phyloP scores from a whole-genome alignment of 441 rosid species.

The Raphanus hybrid region DNA sequence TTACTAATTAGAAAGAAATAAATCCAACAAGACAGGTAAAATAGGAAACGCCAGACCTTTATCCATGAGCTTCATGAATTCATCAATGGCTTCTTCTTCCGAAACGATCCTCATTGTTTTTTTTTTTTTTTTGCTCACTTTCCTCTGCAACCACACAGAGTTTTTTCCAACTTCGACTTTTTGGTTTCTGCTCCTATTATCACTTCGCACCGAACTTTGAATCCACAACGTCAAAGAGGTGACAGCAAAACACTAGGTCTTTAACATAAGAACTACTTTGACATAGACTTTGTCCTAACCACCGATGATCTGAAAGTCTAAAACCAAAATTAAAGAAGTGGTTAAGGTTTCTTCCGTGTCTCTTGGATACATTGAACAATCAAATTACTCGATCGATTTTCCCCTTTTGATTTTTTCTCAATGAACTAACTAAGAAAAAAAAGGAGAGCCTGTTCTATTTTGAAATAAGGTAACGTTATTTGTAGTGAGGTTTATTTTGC shows the following conservation, averaged over 20 bases:
- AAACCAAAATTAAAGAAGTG: neutral
- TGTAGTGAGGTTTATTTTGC: no score
- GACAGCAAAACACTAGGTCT: conserved; percentile 10
- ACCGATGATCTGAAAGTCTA: neutral
- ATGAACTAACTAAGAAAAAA: no score
- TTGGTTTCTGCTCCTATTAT: neutral
- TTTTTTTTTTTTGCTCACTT: neutral
- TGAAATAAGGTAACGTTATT: no score
- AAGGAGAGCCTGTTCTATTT: no score
- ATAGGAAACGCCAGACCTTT: no score
- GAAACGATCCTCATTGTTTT: conserved; percentile 61
- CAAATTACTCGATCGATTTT: neutral
- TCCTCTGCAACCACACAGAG: conserved; percentile 19
- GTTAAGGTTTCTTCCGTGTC: conserved; percentile 20
- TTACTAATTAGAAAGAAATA: no score
- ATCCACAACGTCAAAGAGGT: conserved; percentile 36
- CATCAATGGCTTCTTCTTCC: conserved; percentile 63
- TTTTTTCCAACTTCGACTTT: conserved; percentile 22
- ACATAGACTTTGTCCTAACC: conserved; percentile 8
- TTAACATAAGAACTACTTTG: conserved; percentile 40
- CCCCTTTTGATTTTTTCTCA: no score
- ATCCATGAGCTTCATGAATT: conserved; percentile 72
- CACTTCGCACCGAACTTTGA: conserved; percentile 38
- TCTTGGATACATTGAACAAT: conserved; percentile 16
- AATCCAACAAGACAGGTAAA: no score